phyloP scores from a whole-genome alignment of 1,284 basidiomycete species.

The Butyriboletus regius region DNA sequence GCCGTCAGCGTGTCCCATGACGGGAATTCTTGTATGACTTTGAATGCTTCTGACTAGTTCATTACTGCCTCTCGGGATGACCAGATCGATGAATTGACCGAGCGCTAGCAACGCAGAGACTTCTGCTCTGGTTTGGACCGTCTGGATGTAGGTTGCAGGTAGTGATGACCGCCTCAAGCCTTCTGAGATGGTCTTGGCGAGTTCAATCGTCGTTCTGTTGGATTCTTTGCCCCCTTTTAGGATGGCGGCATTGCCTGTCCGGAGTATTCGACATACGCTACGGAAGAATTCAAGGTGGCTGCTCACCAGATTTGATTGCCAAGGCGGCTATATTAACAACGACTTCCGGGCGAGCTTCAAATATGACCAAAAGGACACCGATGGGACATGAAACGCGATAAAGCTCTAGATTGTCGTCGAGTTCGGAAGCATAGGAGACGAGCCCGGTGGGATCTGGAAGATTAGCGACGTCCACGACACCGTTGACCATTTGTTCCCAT shows the following conservation, averaged over 20 bases:
- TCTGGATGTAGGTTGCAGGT: conserved; percentile 79
- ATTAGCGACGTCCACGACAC: conserved; percentile 77
- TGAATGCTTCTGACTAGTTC: conserved; percentile 85
- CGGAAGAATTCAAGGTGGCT: conserved; percentile 2
- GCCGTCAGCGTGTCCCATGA: conserved; percentile 99
- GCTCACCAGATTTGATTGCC: conserved; percentile 88
- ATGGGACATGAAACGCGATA: conserved; percentile 95
- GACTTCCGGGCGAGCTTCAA: conserved; percentile 95
- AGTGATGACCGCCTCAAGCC: conserved; percentile 71
- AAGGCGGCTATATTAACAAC: conserved; percentile 95
- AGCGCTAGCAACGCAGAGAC: conserved; percentile 80
- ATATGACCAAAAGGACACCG: conserved; percentile 92
- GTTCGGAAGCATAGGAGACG: conserved; percentile 79
- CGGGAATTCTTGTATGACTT: conserved; percentile 84
- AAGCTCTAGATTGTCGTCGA: conserved; percentile 82
- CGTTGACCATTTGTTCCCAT: conserved; percentile 90
- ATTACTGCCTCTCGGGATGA: conserved; percentile 93
- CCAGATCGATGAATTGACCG: conserved; percentile 91
- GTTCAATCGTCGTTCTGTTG: conserved; percentile 63
- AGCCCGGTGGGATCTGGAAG: conserved; percentile 83
- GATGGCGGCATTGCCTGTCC: conserved; percentile 83
- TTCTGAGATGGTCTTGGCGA: conserved; percentile 72
- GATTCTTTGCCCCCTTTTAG: conserved; percentile 97
- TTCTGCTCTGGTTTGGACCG: conserved; percentile 87
- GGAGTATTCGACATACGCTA: conserved; percentile 3